Conservation (phyloP, 345 rosid genomes). For the Eucalyptus coolabah region DNA sequence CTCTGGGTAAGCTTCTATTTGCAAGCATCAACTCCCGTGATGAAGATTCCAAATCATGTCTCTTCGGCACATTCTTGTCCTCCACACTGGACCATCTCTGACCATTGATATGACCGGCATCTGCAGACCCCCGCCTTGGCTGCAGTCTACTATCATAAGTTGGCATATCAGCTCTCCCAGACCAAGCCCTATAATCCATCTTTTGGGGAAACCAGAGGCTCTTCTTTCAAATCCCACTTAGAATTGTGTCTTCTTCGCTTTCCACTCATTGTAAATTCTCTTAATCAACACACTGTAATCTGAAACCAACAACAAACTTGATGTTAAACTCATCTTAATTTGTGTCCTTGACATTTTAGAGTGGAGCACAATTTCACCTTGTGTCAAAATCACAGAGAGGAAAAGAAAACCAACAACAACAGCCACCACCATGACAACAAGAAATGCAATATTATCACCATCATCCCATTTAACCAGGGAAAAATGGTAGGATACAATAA, state of each 20-base stretch:
- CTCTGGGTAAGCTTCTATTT: conserved; percentile 39
- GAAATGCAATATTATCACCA: not conserved
- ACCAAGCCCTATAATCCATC: conserved; percentile 13
- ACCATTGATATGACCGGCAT: conserved; percentile 25
- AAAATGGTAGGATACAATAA: not conserved
- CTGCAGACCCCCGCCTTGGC: conserved; percentile 24
- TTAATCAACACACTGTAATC: not conserved
- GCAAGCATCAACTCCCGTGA: conserved; percentile 40
- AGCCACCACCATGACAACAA: not conserved
- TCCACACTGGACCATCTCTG: conserved; percentile 33
- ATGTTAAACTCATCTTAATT: not conserved
- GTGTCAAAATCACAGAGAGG: not conserved
- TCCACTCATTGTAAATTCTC: conserved; percentile 34
- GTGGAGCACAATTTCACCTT: not conserved
- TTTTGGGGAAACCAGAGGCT: conserved; percentile 22
- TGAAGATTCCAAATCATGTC: conserved; percentile 13
- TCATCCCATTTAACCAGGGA: not conserved
- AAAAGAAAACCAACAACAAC: not conserved
- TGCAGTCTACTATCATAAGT: not conserved
- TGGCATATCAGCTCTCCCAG: conserved; percentile 19
- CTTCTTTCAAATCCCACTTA: conserved; percentile 80
- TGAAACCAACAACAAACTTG: not conserved
- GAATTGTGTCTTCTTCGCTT: conserved; percentile 50
- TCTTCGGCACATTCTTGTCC: conserved; percentile 13
- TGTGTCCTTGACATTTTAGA: not conserved